Conservation (phyloP, 768 basidiomycete genomes). For the Lactifluus hygrophoroides region DNA sequence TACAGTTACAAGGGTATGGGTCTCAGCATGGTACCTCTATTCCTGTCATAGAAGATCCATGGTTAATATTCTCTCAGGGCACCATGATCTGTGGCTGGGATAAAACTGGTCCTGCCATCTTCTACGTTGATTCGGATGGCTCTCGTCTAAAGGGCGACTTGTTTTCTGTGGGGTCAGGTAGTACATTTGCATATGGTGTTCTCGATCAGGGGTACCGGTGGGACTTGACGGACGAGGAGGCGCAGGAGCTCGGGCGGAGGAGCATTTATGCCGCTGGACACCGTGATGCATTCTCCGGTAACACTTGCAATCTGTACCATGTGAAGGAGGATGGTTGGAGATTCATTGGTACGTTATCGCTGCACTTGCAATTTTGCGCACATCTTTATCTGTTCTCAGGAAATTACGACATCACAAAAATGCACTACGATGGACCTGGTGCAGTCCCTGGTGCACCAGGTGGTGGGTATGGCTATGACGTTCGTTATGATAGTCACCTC, state of each 20-base stretch:
- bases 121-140: constrained; percentile 97
- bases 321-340: constrained; percentile 94
- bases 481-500: constrained; percentile 51
- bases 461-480: constrained; percentile 74
- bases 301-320: constrained; percentile 92
- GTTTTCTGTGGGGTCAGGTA: constrained; percentile 98
- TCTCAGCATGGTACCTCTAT: constrained; percentile 74
- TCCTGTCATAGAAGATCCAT: neutral
- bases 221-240: constrained; percentile 89
- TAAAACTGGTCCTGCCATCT: constrained; percentile 93
- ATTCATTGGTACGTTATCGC: constrained; percentile 67
- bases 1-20: constrained; percentile 99
- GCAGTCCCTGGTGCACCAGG: constrained; percentile 51
- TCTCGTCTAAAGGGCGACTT: constrained; percentile 91
- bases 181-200: constrained; percentile 98
- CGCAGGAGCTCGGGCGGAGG: constrained; percentile 85
- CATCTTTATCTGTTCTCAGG: constrained; percentile 37
- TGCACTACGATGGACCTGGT: constrained; percentile 87
- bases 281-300: constrained; percentile 93
- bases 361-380: neutral
- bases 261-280: constrained; percentile 97
- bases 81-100: constrained; percentile 99
- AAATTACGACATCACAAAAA: constrained; percentile 83
- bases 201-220: constrained; percentile 92
- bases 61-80: constrained; percentile 43